Evolutionary conservation across 306 rosid genomes (phyloP).

Genomic region (Citrullus colocynthis): DNA sequence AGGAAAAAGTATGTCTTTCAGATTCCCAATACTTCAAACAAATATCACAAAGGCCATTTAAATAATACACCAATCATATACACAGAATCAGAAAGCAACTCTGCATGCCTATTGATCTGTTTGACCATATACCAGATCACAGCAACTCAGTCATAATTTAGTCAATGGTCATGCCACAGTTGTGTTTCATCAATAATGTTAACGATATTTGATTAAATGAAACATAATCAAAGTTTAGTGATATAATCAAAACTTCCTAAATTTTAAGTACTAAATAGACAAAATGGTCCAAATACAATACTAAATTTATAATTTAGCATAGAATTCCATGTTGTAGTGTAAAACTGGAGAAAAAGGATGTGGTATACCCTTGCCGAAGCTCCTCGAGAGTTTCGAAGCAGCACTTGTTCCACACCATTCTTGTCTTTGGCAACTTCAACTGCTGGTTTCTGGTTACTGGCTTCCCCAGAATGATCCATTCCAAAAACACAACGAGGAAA

Average conservation of each 20-base stretch:
- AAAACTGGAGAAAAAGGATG: not conserved
- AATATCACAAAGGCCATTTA: not conserved
- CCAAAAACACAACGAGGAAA: conserved; percentile 15
- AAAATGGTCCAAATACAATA: not conserved
- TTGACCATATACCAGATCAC: not conserved
- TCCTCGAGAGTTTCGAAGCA: conserved; percentile 54
- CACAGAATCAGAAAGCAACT: not conserved
- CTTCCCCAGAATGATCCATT: conserved; percentile 36
- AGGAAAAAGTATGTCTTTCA: not conserved
- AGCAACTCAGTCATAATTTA: not conserved
- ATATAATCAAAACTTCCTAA: not conserved
- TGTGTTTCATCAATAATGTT: not conserved
- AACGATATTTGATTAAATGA: not conserved
- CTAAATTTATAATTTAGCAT: not conserved
- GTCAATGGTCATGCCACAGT: not conserved
- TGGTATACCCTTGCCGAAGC: conserved; percentile 47
- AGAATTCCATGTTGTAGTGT: not conserved
- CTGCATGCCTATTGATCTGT: not conserved
- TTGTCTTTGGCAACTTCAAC: conserved; percentile 43
- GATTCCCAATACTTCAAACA: not conserved
- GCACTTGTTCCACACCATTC: conserved; percentile 39
- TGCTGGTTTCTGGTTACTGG: conserved; percentile 16
- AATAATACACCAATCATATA: not conserved
- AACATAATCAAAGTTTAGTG: not conserved
- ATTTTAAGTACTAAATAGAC: not conserved